Percentiles rank a stretch among this genome's conserved stretches.
Conservation (phyloP, 108 stramenopile species). For the Conticribra weissflogii region DNA sequence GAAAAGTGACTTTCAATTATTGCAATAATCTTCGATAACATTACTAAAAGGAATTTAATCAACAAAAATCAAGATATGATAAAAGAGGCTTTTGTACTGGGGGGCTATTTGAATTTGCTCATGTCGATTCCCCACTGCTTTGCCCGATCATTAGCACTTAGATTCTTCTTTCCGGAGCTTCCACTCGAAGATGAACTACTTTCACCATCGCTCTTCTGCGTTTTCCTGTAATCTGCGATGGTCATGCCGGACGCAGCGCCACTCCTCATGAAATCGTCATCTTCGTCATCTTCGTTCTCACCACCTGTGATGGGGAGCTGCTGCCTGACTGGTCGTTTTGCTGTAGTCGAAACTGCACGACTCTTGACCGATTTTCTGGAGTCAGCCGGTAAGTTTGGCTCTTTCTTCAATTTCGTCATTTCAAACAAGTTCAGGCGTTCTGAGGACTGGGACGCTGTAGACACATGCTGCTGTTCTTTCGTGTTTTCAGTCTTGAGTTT, state of each 20-base stretch:
- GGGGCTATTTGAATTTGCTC: slow-evolving; percentile 43
- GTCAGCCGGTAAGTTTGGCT: background rate
- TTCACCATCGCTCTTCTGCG: slow-evolving; percentile 35
- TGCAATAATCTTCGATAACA: too few relatives aligned
- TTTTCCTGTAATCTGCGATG: slow-evolving; percentile 54
- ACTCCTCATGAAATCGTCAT: slow-evolving; percentile 52
- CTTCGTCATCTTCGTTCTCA: slow-evolving; percentile 56
- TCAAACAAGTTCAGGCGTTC: slow-evolving; percentile 16
- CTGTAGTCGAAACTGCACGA: background rate
- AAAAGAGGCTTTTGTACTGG: too few relatives aligned
- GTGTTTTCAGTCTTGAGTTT: slow-evolving; percentile 8
- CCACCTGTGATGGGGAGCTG: slow-evolving; percentile 36
- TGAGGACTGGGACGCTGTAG: slow-evolving; percentile 6
- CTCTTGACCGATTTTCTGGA: slow-evolving; percentile 1
- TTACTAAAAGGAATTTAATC: too few relatives aligned
- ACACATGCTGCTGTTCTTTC: slow-evolving; percentile 2
- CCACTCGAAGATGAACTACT: slow-evolving; percentile 16
- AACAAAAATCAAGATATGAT: too few relatives aligned
- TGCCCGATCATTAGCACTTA: slow-evolving; percentile 45
- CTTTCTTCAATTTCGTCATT: slow-evolving; percentile 26
- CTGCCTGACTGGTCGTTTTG: slow-evolving; percentile 43
- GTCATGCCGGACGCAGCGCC: slow-evolving; percentile 51
- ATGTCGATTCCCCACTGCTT: slow-evolving; percentile 75
- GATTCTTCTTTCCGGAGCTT: slow-evolving; percentile 15
- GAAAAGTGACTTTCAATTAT: too few relatives aligned